Conservation (phyloP, 352 stramenopile genomes). For the Globisporangium ultimum region DNA sequence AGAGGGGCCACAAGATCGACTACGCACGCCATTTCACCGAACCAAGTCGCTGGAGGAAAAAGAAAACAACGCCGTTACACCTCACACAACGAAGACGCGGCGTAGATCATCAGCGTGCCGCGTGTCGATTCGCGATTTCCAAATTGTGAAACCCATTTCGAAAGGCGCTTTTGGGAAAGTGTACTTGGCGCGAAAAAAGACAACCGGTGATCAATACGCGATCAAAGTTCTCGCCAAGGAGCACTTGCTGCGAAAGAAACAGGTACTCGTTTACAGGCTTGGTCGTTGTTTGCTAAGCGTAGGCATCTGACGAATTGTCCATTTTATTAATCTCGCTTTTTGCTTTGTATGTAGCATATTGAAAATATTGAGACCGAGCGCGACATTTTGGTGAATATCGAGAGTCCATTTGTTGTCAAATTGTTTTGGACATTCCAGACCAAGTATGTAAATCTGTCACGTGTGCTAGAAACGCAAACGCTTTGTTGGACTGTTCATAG, state of each 20-base stretch:
- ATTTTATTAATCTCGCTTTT: no score
- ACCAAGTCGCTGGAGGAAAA: conserved; percentile 78
- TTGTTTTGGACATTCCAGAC: conserved; percentile 91
- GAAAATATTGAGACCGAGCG: conserved; percentile 86
- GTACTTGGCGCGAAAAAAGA: conserved; percentile 85
- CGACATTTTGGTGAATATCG: conserved; percentile 83
- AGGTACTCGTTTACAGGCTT: conserved; percentile 33
- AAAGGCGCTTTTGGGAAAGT: conserved; percentile 90
- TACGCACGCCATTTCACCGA: conserved; percentile 50
- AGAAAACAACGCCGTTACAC: conserved; percentile 22
- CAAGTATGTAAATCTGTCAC: conserved; percentile 39
- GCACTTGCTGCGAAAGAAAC: conserved; percentile 87
- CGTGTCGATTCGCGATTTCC: conserved; percentile 81
- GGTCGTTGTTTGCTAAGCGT: not conserved
- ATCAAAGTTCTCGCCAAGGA: conserved; percentile 91
- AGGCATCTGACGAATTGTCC: no score
- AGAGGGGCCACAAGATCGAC: conserved; percentile 23
- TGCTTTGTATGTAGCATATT: conserved; percentile 31
- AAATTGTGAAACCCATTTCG: conserved; percentile 88
- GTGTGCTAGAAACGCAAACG: not conserved
- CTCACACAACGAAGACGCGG: not conserved
- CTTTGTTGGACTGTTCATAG: no score
- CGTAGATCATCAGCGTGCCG: conserved; percentile 27
- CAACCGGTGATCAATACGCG: conserved; percentile 86
- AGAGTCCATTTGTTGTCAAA: conserved; percentile 90